These are phyloP conservation scores for Xylariaceae sp. DNA, from an alignment of 2,329 filamentous ascomycete genomes.

Conservation along the genomic window DNA sequence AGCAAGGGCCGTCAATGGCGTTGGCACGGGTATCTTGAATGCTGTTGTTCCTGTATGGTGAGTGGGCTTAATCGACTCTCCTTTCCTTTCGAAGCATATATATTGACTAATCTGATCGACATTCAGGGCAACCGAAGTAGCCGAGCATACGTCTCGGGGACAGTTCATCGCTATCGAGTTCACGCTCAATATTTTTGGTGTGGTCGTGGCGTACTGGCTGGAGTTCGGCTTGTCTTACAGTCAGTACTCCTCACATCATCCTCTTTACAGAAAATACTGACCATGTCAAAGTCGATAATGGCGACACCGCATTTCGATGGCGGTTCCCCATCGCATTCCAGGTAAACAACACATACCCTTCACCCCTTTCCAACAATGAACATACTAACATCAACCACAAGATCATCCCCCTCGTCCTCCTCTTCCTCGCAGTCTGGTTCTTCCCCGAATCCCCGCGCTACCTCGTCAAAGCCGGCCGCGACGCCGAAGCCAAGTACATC, in stretches of 20 bases:
- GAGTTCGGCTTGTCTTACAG: slow-evolving; percentile 57
- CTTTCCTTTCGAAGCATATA: not conserved
- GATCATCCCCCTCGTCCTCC: slow-evolving; percentile 55
- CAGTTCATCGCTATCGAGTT: slow-evolving; percentile 68
- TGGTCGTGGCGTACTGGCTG: slow-evolving; percentile 59
- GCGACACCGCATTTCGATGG: slow-evolving; percentile 12
- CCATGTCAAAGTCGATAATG: slow-evolving; percentile 7
- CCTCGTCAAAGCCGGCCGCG: slow-evolving; percentile 60
- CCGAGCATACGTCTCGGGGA: slow-evolving; percentile 62
- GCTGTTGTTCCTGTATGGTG: slow-evolving; percentile 62
- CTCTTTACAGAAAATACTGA: not conserved
- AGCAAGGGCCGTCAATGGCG: slow-evolving; percentile 57
- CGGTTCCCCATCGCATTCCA: slow-evolving; percentile 16
- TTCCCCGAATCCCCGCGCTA: slow-evolving; percentile 66
- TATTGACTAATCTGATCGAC: not conserved
- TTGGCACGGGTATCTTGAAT: slow-evolving; percentile 65
- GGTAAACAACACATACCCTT: not conserved
- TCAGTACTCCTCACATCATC: slow-evolving; percentile 30
- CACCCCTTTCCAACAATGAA: not conserved
- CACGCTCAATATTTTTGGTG: slow-evolving; percentile 66
- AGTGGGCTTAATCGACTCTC: slow-evolving; percentile 15
- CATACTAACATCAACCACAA: not conserved
- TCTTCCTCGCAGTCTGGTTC: slow-evolving; percentile 56
- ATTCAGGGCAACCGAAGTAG: slow-evolving; percentile 58
- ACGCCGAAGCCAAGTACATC: slow-evolving; percentile 63